Conservation (phyloP, 2,329 filamentous ascomycete species). For the Dissoconium aciculare region DNA sequence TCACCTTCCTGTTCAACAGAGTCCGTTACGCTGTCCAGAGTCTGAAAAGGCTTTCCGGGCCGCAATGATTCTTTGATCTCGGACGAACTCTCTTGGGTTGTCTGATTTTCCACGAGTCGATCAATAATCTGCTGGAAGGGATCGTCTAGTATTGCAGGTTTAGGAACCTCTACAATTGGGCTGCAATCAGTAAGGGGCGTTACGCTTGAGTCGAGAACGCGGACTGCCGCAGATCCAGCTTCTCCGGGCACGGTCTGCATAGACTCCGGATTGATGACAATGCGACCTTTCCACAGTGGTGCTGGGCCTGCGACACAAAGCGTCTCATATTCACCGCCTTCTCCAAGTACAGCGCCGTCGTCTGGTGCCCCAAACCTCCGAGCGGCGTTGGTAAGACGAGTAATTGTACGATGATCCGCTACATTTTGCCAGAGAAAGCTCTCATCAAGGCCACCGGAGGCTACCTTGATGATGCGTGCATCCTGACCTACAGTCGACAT, state of each 20-base stretch:
- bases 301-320: constrained; percentile 68
- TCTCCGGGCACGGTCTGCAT: constrained; percentile 47
- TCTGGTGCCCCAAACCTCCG: constrained; percentile 50
- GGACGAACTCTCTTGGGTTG: background rate
- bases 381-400: constrained; percentile 40
- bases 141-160: constrained; percentile 52
- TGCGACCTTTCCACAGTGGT: constrained; percentile 54
- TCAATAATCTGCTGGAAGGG: constrained; percentile 37
- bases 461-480: constrained; percentile 87
- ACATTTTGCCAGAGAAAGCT: constrained; percentile 69
- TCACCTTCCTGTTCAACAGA: too few species aligned
- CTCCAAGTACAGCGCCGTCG: constrained; percentile 63
- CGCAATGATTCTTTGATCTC: too few species aligned
- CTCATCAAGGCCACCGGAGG: constrained; percentile 75
- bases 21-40: too few species aligned
- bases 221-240: constrained; percentile 63
- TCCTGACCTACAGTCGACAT: constrained; percentile 68
- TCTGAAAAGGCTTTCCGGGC: too few species aligned
- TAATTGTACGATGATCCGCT: constrained; percentile 37
- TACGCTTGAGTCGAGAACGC: constrained; percentile 43
- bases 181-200: constrained; percentile 26
- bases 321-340: constrained; percentile 94
- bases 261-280: constrained; percentile 45
- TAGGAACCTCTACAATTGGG: constrained; percentile 29
- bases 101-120: background rate